phyloP scores from a whole-genome alignment of 345 rosid species.

The Alliaria petiolata region DNA sequence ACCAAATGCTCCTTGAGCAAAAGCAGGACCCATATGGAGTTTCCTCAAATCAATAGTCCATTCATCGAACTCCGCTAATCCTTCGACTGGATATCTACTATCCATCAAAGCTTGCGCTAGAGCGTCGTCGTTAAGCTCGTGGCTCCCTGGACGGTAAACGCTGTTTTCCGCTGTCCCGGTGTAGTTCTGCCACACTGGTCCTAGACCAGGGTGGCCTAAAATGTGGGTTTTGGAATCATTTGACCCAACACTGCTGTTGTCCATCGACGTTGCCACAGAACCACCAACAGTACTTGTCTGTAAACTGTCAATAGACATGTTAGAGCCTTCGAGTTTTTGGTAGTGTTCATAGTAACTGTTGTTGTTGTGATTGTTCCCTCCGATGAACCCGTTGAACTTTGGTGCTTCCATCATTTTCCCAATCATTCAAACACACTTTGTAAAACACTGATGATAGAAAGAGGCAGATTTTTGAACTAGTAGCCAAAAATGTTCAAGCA shows the following conservation, averaged over 20 bases:
- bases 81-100: conserved; percentile 46
- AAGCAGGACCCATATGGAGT: conserved; percentile 65
- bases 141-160: conserved; percentile 52
- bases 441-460: not conserved
- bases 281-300: conserved; percentile 60
- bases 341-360: conserved; percentile 51
- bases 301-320: conserved; percentile 62
- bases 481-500: not conserved
- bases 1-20: conserved; percentile 77
- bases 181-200: conserved; percentile 36
- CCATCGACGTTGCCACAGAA: conserved; percentile 55
- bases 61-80: conserved; percentile 47
- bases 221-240: conserved; percentile 66
- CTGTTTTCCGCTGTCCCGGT: conserved; percentile 51
- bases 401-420: conserved; percentile 59
- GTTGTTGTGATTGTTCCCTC: conserved; percentile 44
- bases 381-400: conserved; percentile 32
- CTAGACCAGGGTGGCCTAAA: conserved; percentile 42
- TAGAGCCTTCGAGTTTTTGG: conserved; percentile 62
- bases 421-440: conserved; percentile 30
- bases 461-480: not conserved
- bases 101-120: conserved; percentile 63
- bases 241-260: conserved; percentile 51
- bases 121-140: conserved; percentile 55
- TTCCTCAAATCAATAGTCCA: conserved; percentile 67